Conservation (phyloP, 2,329 filamentous ascomycete genomes). For the Aspergillus quadrilineatus region DNA sequence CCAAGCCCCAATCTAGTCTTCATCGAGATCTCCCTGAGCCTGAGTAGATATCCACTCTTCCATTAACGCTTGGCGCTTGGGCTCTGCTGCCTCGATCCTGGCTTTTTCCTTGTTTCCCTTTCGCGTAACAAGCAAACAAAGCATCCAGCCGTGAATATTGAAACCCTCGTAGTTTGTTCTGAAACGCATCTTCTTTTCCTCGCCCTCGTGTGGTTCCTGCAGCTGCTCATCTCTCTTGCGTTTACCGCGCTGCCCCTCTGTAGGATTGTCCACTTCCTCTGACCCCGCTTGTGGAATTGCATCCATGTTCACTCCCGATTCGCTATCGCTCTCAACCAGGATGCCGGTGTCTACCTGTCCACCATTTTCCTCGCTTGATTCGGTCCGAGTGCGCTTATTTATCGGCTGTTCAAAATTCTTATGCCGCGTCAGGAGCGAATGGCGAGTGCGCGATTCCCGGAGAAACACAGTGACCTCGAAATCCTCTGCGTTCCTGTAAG, state of each 20-base stretch:
- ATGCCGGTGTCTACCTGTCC: conserved; percentile 38
- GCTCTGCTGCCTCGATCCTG: conserved; percentile 33
- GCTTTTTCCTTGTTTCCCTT: conserved; percentile 52
- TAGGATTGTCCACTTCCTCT: conserved; percentile 24
- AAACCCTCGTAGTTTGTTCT: conserved; percentile 92
- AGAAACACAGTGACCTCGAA: conserved; percentile 95
- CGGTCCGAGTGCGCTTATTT: not conserved
- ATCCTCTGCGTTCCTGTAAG: conserved; percentile 62
- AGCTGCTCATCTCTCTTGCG: conserved; percentile 36
- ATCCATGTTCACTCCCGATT: conserved; percentile 49
- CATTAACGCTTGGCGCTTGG: conserved; percentile 68
- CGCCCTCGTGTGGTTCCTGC: conserved; percentile 43
- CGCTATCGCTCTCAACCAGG: conserved; percentile 63
- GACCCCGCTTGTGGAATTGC: conserved; percentile 54
- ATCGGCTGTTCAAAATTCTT: conserved; percentile 67
- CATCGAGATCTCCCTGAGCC: conserved; percentile 41
- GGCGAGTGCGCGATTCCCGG: conserved; percentile 78
- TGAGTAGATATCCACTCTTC: conserved; percentile 89
- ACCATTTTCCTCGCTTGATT: not conserved
- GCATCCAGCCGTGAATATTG: conserved; percentile 87
- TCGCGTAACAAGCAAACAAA: conserved; percentile 85
- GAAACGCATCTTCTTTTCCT: conserved; percentile 89
- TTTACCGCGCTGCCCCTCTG: conserved; percentile 17
- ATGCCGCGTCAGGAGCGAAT: conserved; percentile 81
- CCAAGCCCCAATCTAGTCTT: conserved; percentile 28